These are phyloP conservation scores for Terfezia boudieri DNA, from an alignment of 495 filamentous ascomycete genomes.

Conservation along the genomic window DNA sequence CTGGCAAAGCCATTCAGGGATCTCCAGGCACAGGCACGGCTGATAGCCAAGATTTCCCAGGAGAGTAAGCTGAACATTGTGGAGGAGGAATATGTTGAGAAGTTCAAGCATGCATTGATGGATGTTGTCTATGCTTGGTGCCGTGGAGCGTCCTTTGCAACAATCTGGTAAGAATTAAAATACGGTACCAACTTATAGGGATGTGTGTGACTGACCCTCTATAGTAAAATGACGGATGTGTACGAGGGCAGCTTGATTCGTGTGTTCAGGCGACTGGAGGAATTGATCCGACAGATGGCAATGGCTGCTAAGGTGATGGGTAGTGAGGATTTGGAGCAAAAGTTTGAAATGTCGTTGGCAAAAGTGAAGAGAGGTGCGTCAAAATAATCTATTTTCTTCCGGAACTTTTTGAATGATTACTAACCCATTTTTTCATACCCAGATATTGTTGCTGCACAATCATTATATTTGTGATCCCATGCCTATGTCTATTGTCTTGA, in stretches of 20 bases:
- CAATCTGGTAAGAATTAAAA: conserved; percentile 57
- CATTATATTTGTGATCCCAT: conserved; percentile 48
- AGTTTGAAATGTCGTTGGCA: conserved; percentile 28
- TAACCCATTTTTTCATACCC: background rate
- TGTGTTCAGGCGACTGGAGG: conserved; percentile 83
- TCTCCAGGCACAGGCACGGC: conserved; percentile 61
- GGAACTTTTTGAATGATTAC: background rate
- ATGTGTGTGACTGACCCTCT: background rate
- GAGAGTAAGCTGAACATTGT: conserved; percentile 80
- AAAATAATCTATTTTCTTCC: background rate
- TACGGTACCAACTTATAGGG: background rate
- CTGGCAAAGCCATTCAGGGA: conserved; percentile 64
- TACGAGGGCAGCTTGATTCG: conserved; percentile 94
- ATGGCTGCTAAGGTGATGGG: conserved; percentile 95
- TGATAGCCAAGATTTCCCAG: conserved; percentile 73
- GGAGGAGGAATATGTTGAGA: conserved; percentile 75
- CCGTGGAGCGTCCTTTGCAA: conserved; percentile 74
- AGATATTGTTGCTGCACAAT: conserved; percentile 85
- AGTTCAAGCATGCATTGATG: conserved; percentile 85
- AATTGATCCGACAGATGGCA: conserved; percentile 92
- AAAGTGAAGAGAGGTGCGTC: background rate
- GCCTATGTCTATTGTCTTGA: no score
- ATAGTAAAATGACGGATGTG: conserved; percentile 89
- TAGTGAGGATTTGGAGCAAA: conserved; percentile 70
- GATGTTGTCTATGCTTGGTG: conserved; percentile 87